Base-by-base conservation (phyloP, 1,284 basidiomycete species). In the Cutaneotrichosporon sp. region DNA sequence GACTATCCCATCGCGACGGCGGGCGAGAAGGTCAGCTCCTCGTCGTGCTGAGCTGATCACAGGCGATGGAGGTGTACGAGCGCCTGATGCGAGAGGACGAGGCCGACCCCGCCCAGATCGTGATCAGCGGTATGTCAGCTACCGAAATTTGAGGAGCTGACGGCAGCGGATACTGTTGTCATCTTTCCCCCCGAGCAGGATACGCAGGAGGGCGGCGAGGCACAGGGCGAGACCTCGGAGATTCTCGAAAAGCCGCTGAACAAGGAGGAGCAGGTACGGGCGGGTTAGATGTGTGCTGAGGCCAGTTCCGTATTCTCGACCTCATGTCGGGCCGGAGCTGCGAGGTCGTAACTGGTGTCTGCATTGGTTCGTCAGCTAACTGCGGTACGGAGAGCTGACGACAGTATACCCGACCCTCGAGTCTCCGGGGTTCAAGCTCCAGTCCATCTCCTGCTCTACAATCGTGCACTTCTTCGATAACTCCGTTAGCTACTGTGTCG, bases 1-100 rank as follows among this genome's bases (percentile, higher is more conserved):
- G 90, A 96, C 68, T 97, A 98, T 70, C 90, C 93, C 0, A 88
- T 96, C 5, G 85, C 92, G 8, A 97, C 92, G 0, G 90, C 90
- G 2, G 84, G 84, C 2, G 86, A 93, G 61, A 97, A 97, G 78
- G 81, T 78, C 17, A 33, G 61, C 27, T 33, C 0, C 19, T n/a
- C 2, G 20, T 11, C 3, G 19, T 9, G 9, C 5, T 9, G 2
- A 26, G 46, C 46, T 44, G 6, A 49, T 22, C 22, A 10, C 56
- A 79, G 78, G 92, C 87, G 0, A 82, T 91, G 8, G 88, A 94
- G 65, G 91, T 94, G n/a, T 96, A 96, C 66, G 84, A 89, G 70
- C 80, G 85, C 29, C 76, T 96, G 22, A 85, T 94, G 50, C 70
- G 61, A 49, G 77, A 83, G 51, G 74, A 87, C 60, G 87, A 88